Conservation (phyloP, 1,284 basidiomycete genomes). For the Uromyces viciae-fabae region DNA sequence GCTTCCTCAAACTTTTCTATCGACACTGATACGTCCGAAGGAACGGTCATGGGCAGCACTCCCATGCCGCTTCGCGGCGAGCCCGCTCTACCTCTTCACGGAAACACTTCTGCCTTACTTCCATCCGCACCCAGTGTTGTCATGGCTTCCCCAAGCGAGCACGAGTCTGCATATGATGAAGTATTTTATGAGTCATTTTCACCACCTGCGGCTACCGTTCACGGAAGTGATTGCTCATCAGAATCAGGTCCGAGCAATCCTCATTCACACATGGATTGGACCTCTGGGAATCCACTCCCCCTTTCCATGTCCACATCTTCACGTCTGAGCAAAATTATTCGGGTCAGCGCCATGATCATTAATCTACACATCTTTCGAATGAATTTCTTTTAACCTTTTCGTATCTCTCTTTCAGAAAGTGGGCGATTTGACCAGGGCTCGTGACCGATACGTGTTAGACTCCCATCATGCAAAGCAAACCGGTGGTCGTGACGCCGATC, state of each 20-base stretch:
- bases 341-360: background rate
- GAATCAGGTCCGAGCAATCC: background rate
- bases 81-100: background rate
- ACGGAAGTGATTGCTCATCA: slow-evolving; percentile 19
- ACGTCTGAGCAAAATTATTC: slow-evolving; percentile 25
- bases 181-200: slow-evolving; percentile 12
- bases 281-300: background rate
- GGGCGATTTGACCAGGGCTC: slow-evolving; percentile 10
- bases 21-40: background rate
- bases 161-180: slow-evolving; percentile 40
- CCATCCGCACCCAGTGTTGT: background rate
- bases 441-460: background rate
- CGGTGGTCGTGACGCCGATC: background rate
- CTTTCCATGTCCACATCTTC: slow-evolving; percentile 23
- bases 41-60: background rate
- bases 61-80: background rate
- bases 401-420: slow-evolving; percentile 20
- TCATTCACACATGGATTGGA: slow-evolving; percentile 22
- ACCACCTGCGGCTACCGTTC: slow-evolving; percentile 3
- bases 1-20: slow-evolving; percentile 16
- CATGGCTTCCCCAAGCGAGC: slow-evolving; percentile 29
- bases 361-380: background rate
- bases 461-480: background rate
- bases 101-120: background rate
- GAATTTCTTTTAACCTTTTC: background rate